Evolutionary conservation across 2,329 filamentous ascomycete species (phyloP), one percentile per base, ranked within the genome.

Genomic region (Ophiostoma sp.): DNA sequence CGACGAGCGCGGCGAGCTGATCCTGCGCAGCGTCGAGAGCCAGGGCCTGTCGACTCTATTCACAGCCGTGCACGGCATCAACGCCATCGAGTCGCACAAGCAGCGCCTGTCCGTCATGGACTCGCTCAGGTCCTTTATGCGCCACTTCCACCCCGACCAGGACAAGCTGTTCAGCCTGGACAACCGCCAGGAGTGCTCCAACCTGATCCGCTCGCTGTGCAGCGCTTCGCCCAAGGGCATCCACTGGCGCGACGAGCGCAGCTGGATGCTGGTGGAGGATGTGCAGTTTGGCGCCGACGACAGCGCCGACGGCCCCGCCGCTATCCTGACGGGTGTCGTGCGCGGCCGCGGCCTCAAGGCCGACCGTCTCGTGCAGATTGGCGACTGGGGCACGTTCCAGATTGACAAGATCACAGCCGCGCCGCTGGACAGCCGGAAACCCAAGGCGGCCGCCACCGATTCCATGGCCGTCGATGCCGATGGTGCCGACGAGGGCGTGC

Each of bases 1-100:
- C 7, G 94, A 97, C 76, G 86, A 89, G 67, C 81, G 93, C 57
- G 94, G 94, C 73, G 93, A 98, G 80, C 82, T 93, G 75, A 89
- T 98, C 71, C 83, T 99, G 72, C 88, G 92, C 75, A 90, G 91
- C 67, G 89, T 98, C 41, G 94, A 97, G 81, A 92, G 93, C 75
- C 95, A 99, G 81, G 95, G 95, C 76, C 88, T 99, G 74, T 97
- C 94, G 0, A 98, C 93, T 31, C 86, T 96, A n/a, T 87, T 96
- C 76, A 93, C 92, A 0, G 86, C 92, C 15, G 93, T 96, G 0
- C 90, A 96, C 76, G 89, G 89, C 5, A 82, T 98, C 15, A 90
- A 94, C 70, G 86, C 86, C 71, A 82, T 97, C 54, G 90, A 96
- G 74, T 89, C 92, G 0, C 84, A 88, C 10, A 97, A 97, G 80